A percentile compares a stretch with the other conserved stretches of the same genome.
Conservation (phyloP, 129 eudicot species). For the Gnaphalium uliginosum region DNA sequence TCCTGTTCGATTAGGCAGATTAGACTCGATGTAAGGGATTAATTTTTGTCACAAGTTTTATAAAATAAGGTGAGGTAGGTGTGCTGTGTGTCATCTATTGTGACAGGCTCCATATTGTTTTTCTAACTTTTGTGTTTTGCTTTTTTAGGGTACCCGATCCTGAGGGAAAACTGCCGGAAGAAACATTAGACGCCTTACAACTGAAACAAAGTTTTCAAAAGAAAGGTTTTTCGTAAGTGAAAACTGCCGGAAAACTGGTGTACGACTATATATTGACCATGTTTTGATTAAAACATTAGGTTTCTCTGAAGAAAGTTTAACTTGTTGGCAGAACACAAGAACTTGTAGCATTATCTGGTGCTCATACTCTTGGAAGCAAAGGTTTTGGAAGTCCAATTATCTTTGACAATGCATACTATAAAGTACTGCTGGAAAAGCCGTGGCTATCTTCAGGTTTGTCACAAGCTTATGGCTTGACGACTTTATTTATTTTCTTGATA, state of each 20-base stretch:
- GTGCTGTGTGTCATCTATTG: constrained; percentile 8
- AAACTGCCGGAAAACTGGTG: no score
- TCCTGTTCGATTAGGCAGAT: constrained; percentile 76
- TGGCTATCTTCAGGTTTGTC: constrained; percentile 81
- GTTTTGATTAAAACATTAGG: constrained; percentile 15
- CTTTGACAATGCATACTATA: constrained; percentile 89
- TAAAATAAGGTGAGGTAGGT: constrained; percentile 34
- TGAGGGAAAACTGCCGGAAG: constrained; percentile 90
- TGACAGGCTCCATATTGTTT: constrained; percentile 17
- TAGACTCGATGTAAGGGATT: constrained; percentile 69
- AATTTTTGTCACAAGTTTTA: constrained; percentile 24
- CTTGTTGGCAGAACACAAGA: constrained; percentile 66
- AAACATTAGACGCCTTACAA: constrained; percentile 68
- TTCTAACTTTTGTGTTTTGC: constrained; percentile 24
- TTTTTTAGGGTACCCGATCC: constrained; percentile 81
- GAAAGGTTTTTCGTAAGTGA: constrained; percentile 95
- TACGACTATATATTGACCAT: constrained; percentile 24
- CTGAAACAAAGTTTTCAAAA: constrained; percentile 63
- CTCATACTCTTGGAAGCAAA: constrained; percentile 96
- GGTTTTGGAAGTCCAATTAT: constrained; percentile 85
- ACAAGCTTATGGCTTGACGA: not conserved
- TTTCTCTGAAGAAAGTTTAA: not conserved
- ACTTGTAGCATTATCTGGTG: constrained; percentile 93
- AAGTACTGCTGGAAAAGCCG: constrained; percentile 79
- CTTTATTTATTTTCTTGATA: not conserved